These are phyloP conservation scores for Pseudogymnoascus sp. DNA, from an alignment of 2,329 filamentous ascomycete genomes.

Conservation along the genomic window DNA sequence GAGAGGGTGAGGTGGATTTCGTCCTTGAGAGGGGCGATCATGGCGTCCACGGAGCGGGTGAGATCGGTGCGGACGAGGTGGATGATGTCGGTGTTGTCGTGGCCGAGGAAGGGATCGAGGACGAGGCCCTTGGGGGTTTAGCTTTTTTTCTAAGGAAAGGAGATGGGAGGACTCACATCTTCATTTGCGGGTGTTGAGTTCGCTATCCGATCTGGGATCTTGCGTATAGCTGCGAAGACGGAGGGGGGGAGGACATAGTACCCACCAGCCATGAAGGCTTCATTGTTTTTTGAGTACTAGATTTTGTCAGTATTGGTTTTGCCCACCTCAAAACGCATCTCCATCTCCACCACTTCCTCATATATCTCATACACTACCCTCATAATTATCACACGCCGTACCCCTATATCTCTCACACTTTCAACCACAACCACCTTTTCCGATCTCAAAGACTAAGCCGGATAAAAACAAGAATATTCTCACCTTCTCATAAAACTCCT, in stretches of 20 bases:
- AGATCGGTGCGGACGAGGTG: not conserved
- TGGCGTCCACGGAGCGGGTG: not conserved
- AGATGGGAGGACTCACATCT: not conserved
- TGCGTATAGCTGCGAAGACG: not conserved
- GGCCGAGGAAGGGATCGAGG: slow-evolving; percentile 4
- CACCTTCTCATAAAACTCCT: not conserved
- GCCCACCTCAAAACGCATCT: not conserved
- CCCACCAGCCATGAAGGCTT: not conserved
- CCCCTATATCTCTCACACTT: not conserved
- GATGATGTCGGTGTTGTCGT: slow-evolving; percentile 7
- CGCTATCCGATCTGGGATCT: not conserved
- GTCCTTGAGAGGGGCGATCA: not conserved
- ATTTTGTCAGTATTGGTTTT: not conserved
- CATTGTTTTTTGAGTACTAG: not conserved
- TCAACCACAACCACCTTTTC: not conserved
- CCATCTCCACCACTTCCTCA: not conserved
- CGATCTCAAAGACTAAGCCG: not conserved
- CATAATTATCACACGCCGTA: not conserved
- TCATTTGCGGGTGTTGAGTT: not conserved
- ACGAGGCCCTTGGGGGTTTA: not conserved
- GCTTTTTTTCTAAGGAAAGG: not conserved
- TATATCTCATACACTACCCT: not conserved
- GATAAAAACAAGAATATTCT: not conserved
- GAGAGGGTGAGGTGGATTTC: not conserved
- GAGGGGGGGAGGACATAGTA: slow-evolving; percentile 1